Base-by-base conservation (phyloP, 2,329 filamentous ascomycete genomes). In the Aspergillus costaricaensis region DNA sequence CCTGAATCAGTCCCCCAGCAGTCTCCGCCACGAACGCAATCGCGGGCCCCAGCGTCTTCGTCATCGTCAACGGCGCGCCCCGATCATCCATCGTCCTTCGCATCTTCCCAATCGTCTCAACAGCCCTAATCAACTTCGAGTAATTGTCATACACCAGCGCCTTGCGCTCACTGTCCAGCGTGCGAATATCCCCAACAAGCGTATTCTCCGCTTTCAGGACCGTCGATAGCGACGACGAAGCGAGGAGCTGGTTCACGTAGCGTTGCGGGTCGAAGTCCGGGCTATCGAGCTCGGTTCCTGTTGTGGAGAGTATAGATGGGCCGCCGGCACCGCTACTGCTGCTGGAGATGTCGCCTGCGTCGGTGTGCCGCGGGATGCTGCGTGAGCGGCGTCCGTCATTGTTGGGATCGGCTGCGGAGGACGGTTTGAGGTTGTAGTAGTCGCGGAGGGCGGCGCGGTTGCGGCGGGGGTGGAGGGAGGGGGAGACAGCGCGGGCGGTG, bases 141-240 rank as follows among this genome's bases (percentile, higher is more conserved):
- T 98, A 99, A 74, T 99, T 99, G 75, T 99, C 94, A 76, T 99
- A 99, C 4, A 99, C 95, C 63, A 99, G 80, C 1, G 94, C 93
- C 79, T 99, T 99, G 76, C 95, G 90, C 82, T 99, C 95, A 23
- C 94, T 94, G 71, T 98, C 95, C 17, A 99, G 82, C 2, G 91
- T 93, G 39, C 92, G 82, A 51, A 96, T 94, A 78, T 98, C 94
- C 66, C 75, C 76, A 6, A 80, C 76, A n/a, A 81, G 71, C 7
- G 76, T 77, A 41, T 78, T 77, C 63, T 81, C 79, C 1, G 77
- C 78, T 49, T 78, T 79, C 8, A 81, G 66, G 21, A 81, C 76
- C 2, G 78, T 79, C 2, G 76, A 72, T 6, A 80, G 69, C 1
- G 75, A 76, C 4, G 78, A 79, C 0, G 73, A 76, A 23, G 74